These are phyloP conservation scores for Trichoderma koningii DNA, from an alignment of 2,329 filamentous ascomycete genomes.

Conservation along the genomic window DNA sequence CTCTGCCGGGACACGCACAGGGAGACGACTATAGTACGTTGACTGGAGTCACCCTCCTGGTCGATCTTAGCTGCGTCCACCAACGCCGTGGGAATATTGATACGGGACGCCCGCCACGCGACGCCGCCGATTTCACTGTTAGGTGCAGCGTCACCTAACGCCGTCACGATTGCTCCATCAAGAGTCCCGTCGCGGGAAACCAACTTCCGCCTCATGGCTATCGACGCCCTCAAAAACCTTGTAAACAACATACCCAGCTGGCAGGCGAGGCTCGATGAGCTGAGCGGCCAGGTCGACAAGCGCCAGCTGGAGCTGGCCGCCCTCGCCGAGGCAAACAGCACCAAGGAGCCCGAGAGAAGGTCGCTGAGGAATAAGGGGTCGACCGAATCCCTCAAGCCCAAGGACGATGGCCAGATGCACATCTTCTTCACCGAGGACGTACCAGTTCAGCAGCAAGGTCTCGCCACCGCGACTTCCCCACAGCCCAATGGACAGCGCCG, in stretches of 20 bases:
- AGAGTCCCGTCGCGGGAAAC: conserved; percentile 37
- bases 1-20: conserved; percentile 24
- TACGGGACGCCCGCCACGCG: conserved; percentile 1
- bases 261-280: conserved; percentile 59
- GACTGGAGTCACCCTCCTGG: neutral
- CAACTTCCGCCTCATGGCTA: conserved; percentile 45
- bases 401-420: conserved; percentile 45
- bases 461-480: neutral
- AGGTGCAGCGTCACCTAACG: conserved; percentile 39
- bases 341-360: conserved; percentile 38
- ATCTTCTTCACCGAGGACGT: conserved; percentile 30
- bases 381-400: conserved; percentile 55
- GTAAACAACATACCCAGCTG: conserved; percentile 61
- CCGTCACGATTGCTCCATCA: conserved; percentile 32
- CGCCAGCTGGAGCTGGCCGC: conserved; percentile 63
- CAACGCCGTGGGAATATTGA: neutral
- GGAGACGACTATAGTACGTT: neutral
- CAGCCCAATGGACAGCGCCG: conserved; percentile 20
- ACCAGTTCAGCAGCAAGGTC: neutral
- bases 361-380: conserved; percentile 56
- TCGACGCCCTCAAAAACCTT: conserved; percentile 60
- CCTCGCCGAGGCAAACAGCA: conserved; percentile 40
- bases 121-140: conserved; percentile 30
- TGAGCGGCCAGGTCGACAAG: conserved; percentile 61
- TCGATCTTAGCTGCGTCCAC: conserved; percentile 7